Base-by-base conservation (phyloP, 208 protist species). In the Acanthamoeba healyi region DNA sequence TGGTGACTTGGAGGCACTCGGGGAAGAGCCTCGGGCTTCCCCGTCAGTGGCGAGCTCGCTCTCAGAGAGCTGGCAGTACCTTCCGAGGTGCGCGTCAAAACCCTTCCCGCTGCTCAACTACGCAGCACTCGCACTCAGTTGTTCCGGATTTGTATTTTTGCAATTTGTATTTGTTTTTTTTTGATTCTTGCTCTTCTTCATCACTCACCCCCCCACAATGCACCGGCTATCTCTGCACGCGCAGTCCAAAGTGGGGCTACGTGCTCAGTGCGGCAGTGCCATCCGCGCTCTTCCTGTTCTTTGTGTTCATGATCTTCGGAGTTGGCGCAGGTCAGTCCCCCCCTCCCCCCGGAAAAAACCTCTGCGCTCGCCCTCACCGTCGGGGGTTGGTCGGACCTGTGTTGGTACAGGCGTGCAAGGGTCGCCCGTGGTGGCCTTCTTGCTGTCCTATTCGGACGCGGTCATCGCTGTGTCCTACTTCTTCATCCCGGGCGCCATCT, bases 401-500 rank as follows among this genome's bases (percentile, higher is more conserved):
- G n/a, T n/a, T n/a, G n/a, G n/a, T n/a, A n/a, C n/a, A 77, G 67
- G 67, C 0, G 34, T 24, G 36, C 67, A 77, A 9, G 67, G 67
- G 17, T 38, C 67, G 29, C 67, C n/a, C 12, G 15, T 19, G 54
- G 7, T 88, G 34, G 19, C 24, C 79, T 88, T 88, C 79, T 15
- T 88, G 44, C 79, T 88, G 0, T 36, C 32, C 79, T 61, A 29
- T 24, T 51, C 49, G 29, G 54, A 88, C 12, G 24, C 44, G 26
- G n/a, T 88, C 22, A 88, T 36, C 44, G 44, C 79, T 32, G 0
- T 63, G 3, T 88, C 79, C 29, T 88, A 88, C 54, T 88, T 88
- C 36, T 88, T 88, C 9, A 88, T 88, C 29, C 79, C 79, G 7
- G 44, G 54, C 54, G 79, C 79, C 38, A 88, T 88, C 34, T 65